These are phyloP conservation scores for Phytopythium montanum DNA, from an alignment of 352 stramenopile species.

Conservation along the genomic window DNA sequence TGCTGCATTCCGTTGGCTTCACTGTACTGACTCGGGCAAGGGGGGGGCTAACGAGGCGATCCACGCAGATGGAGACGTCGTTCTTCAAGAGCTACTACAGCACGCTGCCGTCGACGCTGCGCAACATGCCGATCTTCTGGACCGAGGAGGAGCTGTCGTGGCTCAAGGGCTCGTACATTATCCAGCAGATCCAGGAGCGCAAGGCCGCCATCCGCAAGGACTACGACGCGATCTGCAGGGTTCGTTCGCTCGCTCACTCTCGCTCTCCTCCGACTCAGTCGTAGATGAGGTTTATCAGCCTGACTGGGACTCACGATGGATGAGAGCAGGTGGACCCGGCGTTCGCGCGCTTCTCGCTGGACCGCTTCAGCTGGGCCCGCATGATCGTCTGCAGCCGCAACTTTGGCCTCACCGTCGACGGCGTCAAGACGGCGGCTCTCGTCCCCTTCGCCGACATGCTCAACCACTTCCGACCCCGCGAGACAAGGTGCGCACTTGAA, in stretches of 20 bases:
- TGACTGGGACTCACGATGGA: no score
- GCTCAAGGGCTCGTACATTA: constrained; percentile 91
- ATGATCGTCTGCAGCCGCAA: constrained; percentile 99
- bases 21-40: no score
- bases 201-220: constrained; percentile 96
- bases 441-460: constrained; percentile 99
- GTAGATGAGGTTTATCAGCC: no score
- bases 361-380: constrained; percentile 98
- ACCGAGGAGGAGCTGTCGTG: constrained; percentile 90
- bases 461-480: constrained; percentile 98
- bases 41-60: no score
- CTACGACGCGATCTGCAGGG: constrained; percentile 95
- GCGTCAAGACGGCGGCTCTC: constrained; percentile 95
- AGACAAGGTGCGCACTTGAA: constrained; percentile 98
- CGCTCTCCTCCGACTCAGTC: no score
- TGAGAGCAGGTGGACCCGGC: constrained; percentile 75
- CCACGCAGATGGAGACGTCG: constrained; percentile 54
- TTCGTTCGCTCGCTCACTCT: no score
- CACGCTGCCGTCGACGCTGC: constrained; percentile 93
- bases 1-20: no score
- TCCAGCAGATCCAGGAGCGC: constrained; percentile 95
- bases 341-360: constrained; percentile 92
- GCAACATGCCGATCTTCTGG: constrained; percentile 99
- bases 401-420: constrained; percentile 98
- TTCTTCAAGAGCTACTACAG: constrained; percentile 97